Conservation (phyloP, 2,329 filamentous ascomycete genomes). For the Colletotrichum liriopes region DNA sequence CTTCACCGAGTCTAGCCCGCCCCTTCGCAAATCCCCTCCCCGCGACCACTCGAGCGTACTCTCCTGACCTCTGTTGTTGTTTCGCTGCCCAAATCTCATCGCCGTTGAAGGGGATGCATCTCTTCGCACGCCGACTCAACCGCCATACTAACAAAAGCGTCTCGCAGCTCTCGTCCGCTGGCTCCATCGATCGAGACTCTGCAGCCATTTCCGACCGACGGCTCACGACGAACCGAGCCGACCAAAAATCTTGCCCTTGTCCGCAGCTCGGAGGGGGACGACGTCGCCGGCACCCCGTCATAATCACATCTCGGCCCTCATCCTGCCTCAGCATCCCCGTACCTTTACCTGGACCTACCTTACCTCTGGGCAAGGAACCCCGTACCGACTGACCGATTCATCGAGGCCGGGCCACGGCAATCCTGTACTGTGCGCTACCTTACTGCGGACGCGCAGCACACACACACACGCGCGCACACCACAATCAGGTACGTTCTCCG, state of each 20-base stretch:
- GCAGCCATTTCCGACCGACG: background rate
- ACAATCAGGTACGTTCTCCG: conserved; percentile 29
- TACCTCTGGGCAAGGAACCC: conserved; percentile 21
- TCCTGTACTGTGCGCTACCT: background rate
- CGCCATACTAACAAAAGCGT: background rate
- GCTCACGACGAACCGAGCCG: conserved; percentile 16
- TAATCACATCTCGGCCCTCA: conserved; percentile 5
- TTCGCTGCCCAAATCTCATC: background rate
- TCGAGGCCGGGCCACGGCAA: conserved; percentile 31
- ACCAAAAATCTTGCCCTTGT: conserved; percentile 4
- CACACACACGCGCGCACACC: background rate
- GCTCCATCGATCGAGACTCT: background rate
- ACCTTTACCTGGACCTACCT: conserved; percentile 8
- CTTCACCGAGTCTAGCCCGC: conserved; percentile 21
- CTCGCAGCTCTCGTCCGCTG: background rate
- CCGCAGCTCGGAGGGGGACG: background rate
- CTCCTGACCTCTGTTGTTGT: background rate
- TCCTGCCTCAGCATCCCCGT: conserved; percentile 6
- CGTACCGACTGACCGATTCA: conserved; percentile 32
- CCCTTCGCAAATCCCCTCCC: conserved; percentile 21
- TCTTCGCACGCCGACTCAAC: background rate
- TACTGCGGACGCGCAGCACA: conserved; percentile 8
- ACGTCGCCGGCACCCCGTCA: background rate
- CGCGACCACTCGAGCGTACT: background rate
- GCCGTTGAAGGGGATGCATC: background rate